A percentile compares a stretch with the other conserved stretches of the same genome.
phyloP scores from a whole-genome alignment of 306 rosid genomes.

The Pyrus bretschneideri region DNA sequence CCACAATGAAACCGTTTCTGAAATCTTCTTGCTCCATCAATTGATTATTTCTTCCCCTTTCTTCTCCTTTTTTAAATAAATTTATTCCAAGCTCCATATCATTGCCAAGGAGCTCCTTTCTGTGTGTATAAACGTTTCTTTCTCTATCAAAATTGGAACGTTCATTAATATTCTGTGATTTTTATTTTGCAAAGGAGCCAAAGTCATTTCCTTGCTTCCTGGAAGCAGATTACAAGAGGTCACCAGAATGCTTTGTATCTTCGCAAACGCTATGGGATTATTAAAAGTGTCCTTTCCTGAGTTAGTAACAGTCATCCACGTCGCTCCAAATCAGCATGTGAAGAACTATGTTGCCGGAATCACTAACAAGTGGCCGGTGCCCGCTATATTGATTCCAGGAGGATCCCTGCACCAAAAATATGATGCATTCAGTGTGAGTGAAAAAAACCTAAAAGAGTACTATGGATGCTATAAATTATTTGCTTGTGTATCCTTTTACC shows the following conservation, averaged over 20 bases:
- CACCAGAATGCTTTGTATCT: slow-evolving; percentile 73
- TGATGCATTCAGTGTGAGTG: slow-evolving; percentile 80
- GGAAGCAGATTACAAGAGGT: slow-evolving; percentile 97
- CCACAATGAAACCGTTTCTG: neutral
- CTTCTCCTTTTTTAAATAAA: neutral
- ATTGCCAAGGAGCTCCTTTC: neutral
- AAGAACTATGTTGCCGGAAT: slow-evolving; percentile 39
- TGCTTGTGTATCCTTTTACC: too few relatives aligned
- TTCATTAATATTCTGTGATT: slow-evolving; percentile 12
- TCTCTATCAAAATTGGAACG: neutral
- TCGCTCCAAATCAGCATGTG: slow-evolving; percentile 71
- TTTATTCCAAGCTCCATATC: neutral
- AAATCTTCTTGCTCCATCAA: neutral
- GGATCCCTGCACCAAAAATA: slow-evolving; percentile 53
- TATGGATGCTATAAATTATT: neutral
- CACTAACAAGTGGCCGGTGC: slow-evolving; percentile 65
- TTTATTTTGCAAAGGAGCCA: slow-evolving; percentile 53
- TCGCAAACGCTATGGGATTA: slow-evolving; percentile 43
- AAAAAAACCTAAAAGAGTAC: neutral
- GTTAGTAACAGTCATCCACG: slow-evolving; percentile 55
- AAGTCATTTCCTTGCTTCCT: slow-evolving; percentile 83
- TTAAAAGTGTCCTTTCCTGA: slow-evolving; percentile 44
- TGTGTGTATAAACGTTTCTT: neutral
- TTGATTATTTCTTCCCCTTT: neutral
- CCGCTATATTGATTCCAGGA: slow-evolving; percentile 59